A percentile compares a stretch with the other conserved stretches of the same genome.
Conservation (phyloP, 108 stramenopile genomes). For the Schizochytrium sp. region DNA sequence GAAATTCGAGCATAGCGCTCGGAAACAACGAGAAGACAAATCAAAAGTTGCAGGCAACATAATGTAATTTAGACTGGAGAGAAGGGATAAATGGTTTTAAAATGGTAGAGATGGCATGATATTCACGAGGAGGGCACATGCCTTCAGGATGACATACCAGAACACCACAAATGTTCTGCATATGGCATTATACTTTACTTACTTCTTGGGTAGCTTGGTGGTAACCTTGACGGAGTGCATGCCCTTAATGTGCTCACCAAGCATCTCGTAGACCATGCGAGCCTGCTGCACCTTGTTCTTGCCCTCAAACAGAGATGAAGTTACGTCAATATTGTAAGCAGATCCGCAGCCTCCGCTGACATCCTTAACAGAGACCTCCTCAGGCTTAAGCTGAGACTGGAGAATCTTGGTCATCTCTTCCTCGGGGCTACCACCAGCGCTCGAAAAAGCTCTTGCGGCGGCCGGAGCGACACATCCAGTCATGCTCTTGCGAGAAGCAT, state of each 20-base stretch:
- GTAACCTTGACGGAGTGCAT: conserved; percentile 55
- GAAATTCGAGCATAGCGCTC: no score
- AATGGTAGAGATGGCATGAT: no score
- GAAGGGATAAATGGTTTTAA: no score
- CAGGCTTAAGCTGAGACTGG: background rate
- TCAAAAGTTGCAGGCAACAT: no score
- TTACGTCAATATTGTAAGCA: conserved; percentile 13
- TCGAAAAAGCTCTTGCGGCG: background rate
- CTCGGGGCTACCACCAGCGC: conserved; percentile 6
- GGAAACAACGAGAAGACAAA: no score
- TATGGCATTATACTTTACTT: background rate
- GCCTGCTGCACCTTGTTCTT: conserved; percentile 54
- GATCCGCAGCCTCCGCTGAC: conserved; percentile 51
- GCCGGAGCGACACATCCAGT: no score
- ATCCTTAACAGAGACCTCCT: background rate
- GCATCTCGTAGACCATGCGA: conserved; percentile 13
- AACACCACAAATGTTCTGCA: no score
- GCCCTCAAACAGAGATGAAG: conserved; percentile 9
- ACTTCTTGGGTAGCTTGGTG: background rate
- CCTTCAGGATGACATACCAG: no score
- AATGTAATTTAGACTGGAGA: no score
- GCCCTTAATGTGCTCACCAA: conserved; percentile 23
- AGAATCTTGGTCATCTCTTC: conserved; percentile 31
- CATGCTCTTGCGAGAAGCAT: no score
- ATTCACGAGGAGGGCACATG: no score